Conservation (phyloP, 805 yeast genomes). For the Candida coleopterorum region DNA sequence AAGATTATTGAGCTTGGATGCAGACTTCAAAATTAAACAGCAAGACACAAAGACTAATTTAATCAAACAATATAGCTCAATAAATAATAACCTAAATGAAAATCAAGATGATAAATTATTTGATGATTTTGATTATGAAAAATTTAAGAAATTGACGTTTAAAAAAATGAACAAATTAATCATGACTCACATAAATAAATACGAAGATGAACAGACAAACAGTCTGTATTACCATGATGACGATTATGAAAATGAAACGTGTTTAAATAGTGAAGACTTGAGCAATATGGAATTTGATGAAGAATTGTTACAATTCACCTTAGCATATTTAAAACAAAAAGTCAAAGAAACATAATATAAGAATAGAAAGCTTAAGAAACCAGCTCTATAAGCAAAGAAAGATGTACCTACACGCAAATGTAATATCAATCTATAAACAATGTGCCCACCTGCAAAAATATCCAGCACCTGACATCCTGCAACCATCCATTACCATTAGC, state of each 20-base stretch:
- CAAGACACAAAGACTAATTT: constrained; percentile 1
- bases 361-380: no score
- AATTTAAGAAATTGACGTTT: constrained; percentile 19
- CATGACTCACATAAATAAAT: constrained; percentile 5
- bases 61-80: neutral
- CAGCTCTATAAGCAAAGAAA: no score
- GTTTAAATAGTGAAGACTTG: constrained; percentile 4
- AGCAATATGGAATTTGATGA: constrained; percentile 12
- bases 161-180: constrained; percentile 19
- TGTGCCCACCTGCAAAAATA: no score
- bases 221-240: constrained; percentile 5
- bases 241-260: constrained; percentile 11
- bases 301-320: constrained; percentile 13
- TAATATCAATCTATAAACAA: no score
- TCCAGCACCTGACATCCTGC: no score
- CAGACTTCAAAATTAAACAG: constrained; percentile 18
- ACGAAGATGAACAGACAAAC: constrained; percentile 7
- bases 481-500: no score
- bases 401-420: no score
- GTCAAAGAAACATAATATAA: no score
- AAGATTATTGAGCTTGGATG: constrained; percentile 29
- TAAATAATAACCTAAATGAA: neutral
- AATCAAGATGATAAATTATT: constrained; percentile 6
- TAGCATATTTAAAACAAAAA: constrained; percentile 3
- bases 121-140: constrained; percentile 23